These are phyloP conservation scores for Cucumis hystrix DNA, from an alignment of 306 rosid species.

Conservation along the genomic window DNA sequence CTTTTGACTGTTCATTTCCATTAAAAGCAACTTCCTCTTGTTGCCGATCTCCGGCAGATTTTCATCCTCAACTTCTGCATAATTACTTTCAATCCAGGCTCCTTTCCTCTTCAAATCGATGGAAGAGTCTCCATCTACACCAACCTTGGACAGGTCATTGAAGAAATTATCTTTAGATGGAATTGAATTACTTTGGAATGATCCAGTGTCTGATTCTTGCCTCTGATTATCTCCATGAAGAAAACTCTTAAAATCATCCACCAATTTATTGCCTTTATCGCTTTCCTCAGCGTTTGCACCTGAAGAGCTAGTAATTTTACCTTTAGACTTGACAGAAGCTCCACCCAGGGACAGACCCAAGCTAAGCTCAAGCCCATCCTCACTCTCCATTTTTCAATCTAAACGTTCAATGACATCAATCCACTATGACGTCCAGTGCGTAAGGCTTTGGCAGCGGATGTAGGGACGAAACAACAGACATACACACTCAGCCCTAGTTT, in stretches of 20 bases:
- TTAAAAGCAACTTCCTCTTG: constrained; percentile 49
- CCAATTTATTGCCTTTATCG: constrained; percentile 58
- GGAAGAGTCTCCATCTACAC: constrained; percentile 40
- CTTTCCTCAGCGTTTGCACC: constrained; percentile 49
- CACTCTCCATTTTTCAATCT: constrained; percentile 60
- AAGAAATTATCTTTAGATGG: constrained; percentile 77
- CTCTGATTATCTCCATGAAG: constrained; percentile 50
- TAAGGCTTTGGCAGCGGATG: too few relatives aligned
- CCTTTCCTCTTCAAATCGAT: constrained; percentile 57
- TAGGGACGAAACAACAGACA: too few relatives aligned
- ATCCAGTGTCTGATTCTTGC: constrained; percentile 42
- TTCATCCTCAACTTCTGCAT: constrained; percentile 53
- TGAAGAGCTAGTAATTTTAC: constrained; percentile 57
- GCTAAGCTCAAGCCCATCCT: constrained; percentile 89
- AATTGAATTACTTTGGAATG: constrained; percentile 38
- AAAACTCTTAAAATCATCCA: constrained; percentile 66
- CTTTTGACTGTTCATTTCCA: constrained; percentile 1
- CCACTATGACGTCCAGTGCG: too few relatives aligned
- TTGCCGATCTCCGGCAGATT: constrained; percentile 38
- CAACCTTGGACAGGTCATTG: constrained; percentile 64
- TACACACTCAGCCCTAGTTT: background rate
- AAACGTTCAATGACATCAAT: background rate
- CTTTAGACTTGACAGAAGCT: constrained; percentile 56
- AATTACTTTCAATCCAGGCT: constrained; percentile 37
- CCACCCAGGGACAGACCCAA: constrained; percentile 87